phyloP scores from a whole-genome alignment of 2,329 filamentous ascomycete species.

The Rugonectria rugulosa region DNA sequence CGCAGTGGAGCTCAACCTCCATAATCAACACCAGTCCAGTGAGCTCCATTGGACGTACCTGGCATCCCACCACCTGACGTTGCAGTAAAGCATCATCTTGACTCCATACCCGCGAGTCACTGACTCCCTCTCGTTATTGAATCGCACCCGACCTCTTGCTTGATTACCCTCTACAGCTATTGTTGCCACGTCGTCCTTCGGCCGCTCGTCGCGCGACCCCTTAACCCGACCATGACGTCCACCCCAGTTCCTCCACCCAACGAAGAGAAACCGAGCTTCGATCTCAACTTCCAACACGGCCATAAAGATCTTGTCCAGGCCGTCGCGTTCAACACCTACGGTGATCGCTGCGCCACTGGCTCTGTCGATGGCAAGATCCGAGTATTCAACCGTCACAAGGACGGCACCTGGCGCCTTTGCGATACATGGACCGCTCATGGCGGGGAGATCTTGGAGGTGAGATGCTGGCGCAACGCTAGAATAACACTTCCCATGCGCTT shows the following conservation, averaged over 20 bases:
- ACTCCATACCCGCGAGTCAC: too few species aligned
- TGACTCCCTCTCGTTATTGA: background rate
- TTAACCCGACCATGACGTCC: conserved; percentile 40
- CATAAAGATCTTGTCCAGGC: conserved; percentile 84
- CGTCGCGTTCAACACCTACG: conserved; percentile 90
- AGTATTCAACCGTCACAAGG: conserved; percentile 85
- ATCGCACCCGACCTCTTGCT: background rate
- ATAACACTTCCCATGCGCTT: background rate
- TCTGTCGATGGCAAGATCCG: conserved; percentile 93
- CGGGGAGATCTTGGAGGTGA: conserved; percentile 86
- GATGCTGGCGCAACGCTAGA: conserved; percentile 28
- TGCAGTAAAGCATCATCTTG: too few species aligned
- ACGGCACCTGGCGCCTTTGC: conserved; percentile 78
- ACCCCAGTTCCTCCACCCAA: conserved; percentile 44
- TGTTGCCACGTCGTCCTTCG: background rate
- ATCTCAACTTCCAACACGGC: conserved; percentile 73
- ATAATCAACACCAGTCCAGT: too few species aligned
- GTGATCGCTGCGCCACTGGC: conserved; percentile 88
- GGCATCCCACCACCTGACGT: too few species aligned
- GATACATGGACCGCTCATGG: conserved; percentile 93
- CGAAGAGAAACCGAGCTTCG: conserved; percentile 59
- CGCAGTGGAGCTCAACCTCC: too few species aligned
- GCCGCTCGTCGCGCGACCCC: background rate
- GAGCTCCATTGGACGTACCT: too few species aligned
- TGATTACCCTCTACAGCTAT: background rate